A percentile compares a stretch with the other conserved stretches of the same genome.
These are phyloP conservation scores for Rhododendron williamsianum DNA, from an alignment of 148 eudicot species.

Conservation along the genomic window DNA sequence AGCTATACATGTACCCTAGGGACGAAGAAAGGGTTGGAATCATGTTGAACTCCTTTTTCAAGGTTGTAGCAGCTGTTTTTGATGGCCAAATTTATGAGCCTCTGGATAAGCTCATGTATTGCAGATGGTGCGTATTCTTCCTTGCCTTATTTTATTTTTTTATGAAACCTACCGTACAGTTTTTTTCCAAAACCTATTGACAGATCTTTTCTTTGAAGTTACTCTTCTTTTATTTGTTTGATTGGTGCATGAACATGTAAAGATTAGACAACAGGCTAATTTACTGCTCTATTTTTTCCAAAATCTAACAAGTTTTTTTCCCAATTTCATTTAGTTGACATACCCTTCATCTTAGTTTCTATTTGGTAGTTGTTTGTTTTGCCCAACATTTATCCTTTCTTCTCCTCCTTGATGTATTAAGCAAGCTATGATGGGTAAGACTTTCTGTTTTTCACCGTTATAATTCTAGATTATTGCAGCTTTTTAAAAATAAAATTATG, in stretches of 20 bases:
- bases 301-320: neutral
- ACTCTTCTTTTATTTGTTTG: neutral
- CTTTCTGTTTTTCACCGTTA: neutral
- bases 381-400: neutral
- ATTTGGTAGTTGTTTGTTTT: neutral
- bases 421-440: neutral
- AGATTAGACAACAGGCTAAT: neutral
- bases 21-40: conserved; percentile 25
- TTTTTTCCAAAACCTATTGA: neutral
- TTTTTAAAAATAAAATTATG: neutral
- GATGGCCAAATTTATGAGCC: conserved; percentile 31
- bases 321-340: neutral
- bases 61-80: conserved; percentile 35
- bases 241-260: conserved; percentile 2
- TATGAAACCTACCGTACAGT: neutral
- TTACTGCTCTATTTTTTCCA: neutral
- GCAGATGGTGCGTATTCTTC: conserved; percentile 39
- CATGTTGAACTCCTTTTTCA: conserved; percentile 37
- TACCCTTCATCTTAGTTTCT: neutral
- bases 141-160: neutral
- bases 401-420: neutral
- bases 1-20: conserved; percentile 32
- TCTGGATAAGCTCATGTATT: conserved; percentile 22
- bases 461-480: neutral
- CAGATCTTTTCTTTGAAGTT: neutral